Evolutionary conservation across 2,329 filamentous ascomycete genomes (phyloP).

Genomic region (Penicillium rolfsii): DNA sequence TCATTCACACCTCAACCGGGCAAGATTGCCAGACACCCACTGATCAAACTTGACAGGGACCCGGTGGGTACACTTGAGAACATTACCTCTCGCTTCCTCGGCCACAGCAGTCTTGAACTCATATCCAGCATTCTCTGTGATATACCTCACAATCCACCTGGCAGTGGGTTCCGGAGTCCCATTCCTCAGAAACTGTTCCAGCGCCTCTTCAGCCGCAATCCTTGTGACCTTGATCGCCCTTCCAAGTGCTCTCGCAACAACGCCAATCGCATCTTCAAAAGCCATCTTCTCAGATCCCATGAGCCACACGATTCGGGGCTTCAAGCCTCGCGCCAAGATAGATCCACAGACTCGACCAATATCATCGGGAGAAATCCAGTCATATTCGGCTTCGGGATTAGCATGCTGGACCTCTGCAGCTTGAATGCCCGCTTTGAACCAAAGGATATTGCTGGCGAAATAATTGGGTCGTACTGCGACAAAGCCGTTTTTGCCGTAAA

Average conservation of each 20-base stretch:
- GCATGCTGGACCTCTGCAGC: conserved; percentile 39
- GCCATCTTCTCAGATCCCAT: conserved; percentile 44
- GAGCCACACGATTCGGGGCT: conserved; percentile 39
- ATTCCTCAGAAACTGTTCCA: conserved; percentile 16
- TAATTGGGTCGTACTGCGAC: conserved; percentile 48
- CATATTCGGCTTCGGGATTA: conserved; percentile 38
- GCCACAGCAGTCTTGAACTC: neutral
- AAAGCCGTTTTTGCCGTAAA: conserved; percentile 45
- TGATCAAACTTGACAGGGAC: conserved; percentile 36
- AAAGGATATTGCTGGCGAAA: conserved; percentile 51
- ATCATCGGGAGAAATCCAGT: conserved; percentile 50
- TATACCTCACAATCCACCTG: conserved; percentile 9
- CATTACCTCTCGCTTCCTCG: conserved; percentile 32
- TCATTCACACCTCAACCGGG: neutral
- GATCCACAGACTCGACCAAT: conserved; percentile 51
- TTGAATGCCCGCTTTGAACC: conserved; percentile 35
- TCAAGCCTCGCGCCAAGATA: conserved; percentile 42
- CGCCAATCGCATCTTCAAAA: conserved; percentile 32
- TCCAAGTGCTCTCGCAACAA: conserved; percentile 37
- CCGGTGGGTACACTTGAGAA: conserved; percentile 39
- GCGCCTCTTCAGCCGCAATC: conserved; percentile 30
- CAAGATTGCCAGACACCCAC: conserved; percentile 38
- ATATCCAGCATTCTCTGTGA: neutral
- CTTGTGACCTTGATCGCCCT: conserved; percentile 36
- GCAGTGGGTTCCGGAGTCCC: conserved; percentile 26